Percentiles rank a stretch among this genome's conserved stretches.
These are phyloP conservation scores for Aspergillus melleus DNA, from an alignment of 2,329 filamentous ascomycete genomes.

Conservation along the genomic window DNA sequence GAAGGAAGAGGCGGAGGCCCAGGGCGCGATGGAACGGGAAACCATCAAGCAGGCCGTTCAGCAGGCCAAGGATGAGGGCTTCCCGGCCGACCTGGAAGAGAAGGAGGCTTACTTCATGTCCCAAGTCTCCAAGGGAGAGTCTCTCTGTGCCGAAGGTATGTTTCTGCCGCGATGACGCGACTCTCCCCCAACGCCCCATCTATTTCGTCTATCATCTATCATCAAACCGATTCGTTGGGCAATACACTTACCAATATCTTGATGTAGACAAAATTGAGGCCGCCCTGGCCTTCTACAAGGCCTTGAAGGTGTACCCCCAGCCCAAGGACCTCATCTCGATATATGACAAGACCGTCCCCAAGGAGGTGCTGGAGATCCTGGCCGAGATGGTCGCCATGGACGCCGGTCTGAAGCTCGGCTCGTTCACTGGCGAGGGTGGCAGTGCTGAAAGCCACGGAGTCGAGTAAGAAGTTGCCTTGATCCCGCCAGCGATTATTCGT, in stretches of 20 bases:
- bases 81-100: constrained; percentile 86
- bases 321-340: constrained; percentile 91
- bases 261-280: constrained; percentile 65
- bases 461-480: constrained; percentile 31
- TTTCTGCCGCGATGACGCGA: constrained; percentile 18
- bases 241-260: constrained; percentile 21
- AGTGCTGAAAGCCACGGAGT: constrained; percentile 37
- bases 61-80: constrained; percentile 84
- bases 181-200: neutral
- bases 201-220: neutral
- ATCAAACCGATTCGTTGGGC: neutral
- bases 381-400: constrained; percentile 98
- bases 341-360: constrained; percentile 97
- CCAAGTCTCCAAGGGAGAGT: constrained; percentile 86
- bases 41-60: constrained; percentile 74
- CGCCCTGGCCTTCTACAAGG: constrained; percentile 95
- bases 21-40: constrained; percentile 54
- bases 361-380: constrained; percentile 93
- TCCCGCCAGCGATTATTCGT: constrained; percentile 8
- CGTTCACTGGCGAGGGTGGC: constrained; percentile 37
- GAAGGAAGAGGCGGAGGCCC: constrained; percentile 49
- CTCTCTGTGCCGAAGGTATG: constrained; percentile 78
- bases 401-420: constrained; percentile 65
- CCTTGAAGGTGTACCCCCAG: constrained; percentile 95
- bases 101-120: constrained; percentile 96